Evolutionary conservation across 1,139 yeast genomes (phyloP).

Genomic region (Petasospora rhodanensis): DNA sequence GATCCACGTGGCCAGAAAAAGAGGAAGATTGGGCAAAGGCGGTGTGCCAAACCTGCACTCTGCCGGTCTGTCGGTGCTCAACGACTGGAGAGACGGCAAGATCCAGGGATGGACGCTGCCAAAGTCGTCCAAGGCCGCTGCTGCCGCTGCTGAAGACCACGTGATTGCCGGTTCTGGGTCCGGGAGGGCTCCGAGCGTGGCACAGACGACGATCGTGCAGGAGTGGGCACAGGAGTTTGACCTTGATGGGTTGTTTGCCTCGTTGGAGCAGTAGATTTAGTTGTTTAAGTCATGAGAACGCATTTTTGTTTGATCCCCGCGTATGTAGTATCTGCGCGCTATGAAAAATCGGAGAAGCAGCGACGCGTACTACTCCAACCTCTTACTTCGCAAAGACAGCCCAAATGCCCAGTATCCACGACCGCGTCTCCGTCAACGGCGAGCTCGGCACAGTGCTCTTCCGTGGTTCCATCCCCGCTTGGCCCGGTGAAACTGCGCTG

Average conservation of each 20-base stretch:
- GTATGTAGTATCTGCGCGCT: too few species aligned
- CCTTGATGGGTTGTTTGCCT: constrained; percentile 67
- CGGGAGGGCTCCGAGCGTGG: constrained; percentile 40
- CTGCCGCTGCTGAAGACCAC: constrained; percentile 31
- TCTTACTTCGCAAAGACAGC: too few species aligned
- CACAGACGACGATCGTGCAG: constrained; percentile 78
- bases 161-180: constrained; percentile 29
- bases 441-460: constrained; percentile 60
- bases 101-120: constrained; percentile 90
- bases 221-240: constrained; percentile 95
- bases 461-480: constrained; percentile 53
- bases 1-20: constrained; percentile 87
- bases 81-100: constrained; percentile 97
- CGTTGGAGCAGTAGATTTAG: constrained; percentile 25
- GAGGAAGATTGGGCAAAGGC: constrained; percentile 89
- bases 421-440: constrained; percentile 43
- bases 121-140: constrained; percentile 50
- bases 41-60: constrained; percentile 87
- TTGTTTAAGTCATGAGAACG: too few species aligned
- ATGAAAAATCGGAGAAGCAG: too few species aligned
- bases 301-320: too few species aligned
- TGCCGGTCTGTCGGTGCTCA: constrained; percentile 79
- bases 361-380: too few species aligned
- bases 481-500: constrained; percentile 55
- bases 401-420: too few species aligned